phyloP scores from a whole-genome alignment of 768 basidiomycete genomes.

The Tulasnella sp. region DNA sequence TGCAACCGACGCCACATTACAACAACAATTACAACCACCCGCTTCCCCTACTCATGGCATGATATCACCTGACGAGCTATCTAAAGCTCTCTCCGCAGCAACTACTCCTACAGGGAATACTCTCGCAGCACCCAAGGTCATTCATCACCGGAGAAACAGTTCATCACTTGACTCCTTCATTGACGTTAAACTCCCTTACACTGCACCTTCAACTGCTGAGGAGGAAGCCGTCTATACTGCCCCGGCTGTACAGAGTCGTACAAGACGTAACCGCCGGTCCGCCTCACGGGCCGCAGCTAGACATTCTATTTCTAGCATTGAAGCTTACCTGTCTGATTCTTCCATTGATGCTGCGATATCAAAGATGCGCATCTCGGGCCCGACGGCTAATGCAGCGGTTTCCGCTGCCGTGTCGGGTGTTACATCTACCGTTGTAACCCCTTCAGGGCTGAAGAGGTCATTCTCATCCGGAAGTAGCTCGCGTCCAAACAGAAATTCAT shows the following conservation, averaged over 20 bases:
- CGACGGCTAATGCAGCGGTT: background rate
- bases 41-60: no score
- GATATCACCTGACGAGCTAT: no score
- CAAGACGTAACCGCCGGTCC: background rate
- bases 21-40: no score
- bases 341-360: constrained; percentile 12
- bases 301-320: constrained; percentile 15
- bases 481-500: background rate
- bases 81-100: no score
- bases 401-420: background rate
- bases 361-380: constrained; percentile 1
- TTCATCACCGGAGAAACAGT: no score
- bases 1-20: no score
- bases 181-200: background rate
- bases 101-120: no score
- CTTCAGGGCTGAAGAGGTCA: constrained; percentile 1
- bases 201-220: no score
- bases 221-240: background rate
- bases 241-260: background rate
- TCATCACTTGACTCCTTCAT: background rate
- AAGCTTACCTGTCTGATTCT: constrained; percentile 12
- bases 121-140: no score
- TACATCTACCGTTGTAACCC: background rate
- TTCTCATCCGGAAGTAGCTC: background rate
- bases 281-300: background rate